Percentiles rank a stretch among this genome's conserved stretches.
These are phyloP conservation scores for Myxozyma vanderwaltii DNA, from an alignment of 805 yeast genomes.

Conservation along the genomic window DNA sequence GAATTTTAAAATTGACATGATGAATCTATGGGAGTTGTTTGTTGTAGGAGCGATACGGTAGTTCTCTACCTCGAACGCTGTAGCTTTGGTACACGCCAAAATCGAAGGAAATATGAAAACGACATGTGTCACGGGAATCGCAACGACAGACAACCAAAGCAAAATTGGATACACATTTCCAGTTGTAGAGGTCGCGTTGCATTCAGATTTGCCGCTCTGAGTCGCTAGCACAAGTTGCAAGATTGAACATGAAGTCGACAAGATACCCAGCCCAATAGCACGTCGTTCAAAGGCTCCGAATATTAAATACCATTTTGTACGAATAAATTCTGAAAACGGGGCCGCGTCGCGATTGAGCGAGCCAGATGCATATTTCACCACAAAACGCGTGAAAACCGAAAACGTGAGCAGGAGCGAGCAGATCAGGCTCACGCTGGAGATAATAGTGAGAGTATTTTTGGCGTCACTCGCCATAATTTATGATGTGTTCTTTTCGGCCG, in stretches of 20 bases:
- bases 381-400: conserved; percentile 7
- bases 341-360: neutral
- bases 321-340: neutral
- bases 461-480: neutral
- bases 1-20: conserved; percentile 4
- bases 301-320: conserved; percentile 1
- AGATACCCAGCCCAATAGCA: conserved; percentile 14
- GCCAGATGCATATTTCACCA: conserved; percentile 5
- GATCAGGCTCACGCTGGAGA: conserved; percentile 10
- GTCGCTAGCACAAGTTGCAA: conserved; percentile 15
- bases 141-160: conserved; percentile 19
- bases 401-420: conserved; percentile 10
- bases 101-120: conserved; percentile 16
- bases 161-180: conserved; percentile 16
- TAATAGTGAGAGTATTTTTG: conserved; percentile 12
- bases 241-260: neutral
- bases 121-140: conserved; percentile 14
- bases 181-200: conserved; percentile 1
- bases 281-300: conserved; percentile 27
- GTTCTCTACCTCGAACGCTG: neutral
- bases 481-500: no score
- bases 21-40: neutral
- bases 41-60: neutral
- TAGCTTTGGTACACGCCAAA: conserved; percentile 10
- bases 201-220: conserved; percentile 8